These are phyloP conservation scores for Monosiga brevicollis DNA, from an alignment of 78 protist species.

Conservation along the genomic window DNA sequence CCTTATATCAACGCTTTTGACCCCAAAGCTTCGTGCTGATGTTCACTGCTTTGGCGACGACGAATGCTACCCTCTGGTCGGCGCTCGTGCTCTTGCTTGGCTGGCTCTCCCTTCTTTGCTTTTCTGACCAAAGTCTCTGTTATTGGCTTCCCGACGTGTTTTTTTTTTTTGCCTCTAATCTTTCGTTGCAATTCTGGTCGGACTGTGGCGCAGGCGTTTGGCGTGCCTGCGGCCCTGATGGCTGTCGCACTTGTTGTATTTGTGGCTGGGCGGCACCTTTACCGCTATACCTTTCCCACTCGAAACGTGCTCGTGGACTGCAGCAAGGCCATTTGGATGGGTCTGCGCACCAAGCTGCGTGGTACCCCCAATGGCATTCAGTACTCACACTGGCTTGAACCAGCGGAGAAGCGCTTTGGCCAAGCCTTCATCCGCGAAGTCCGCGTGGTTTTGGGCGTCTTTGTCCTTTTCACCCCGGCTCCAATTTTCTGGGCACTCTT, in stretches of 20 bases:
- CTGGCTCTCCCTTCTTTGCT: not conserved
- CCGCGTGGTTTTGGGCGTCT: not conserved
- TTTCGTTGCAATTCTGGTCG: too few relatives aligned
- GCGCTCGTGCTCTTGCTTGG: not conserved
- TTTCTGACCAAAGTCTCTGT: not conserved
- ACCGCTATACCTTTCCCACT: not conserved
- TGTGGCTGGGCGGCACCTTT: slow-evolving; percentile 16
- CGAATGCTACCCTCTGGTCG: not conserved
- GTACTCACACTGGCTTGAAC: not conserved
- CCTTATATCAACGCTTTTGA: slow-evolving; percentile 32
- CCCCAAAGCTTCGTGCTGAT: slow-evolving; percentile 37
- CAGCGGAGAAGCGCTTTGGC: not conserved
- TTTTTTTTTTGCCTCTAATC: not conserved
- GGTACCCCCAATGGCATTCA: not conserved
- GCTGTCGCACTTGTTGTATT: slow-evolving; percentile 22
- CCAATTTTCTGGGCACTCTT: slow-evolving; percentile 58
- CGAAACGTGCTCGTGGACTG: not conserved
- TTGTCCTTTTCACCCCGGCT: slow-evolving; percentile 22
- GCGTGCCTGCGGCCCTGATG: slow-evolving; percentile 50
- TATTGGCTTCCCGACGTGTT: not conserved
- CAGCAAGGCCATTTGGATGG: not conserved
- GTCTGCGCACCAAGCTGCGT: not conserved
- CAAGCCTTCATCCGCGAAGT: not conserved
- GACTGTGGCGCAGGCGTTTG: slow-evolving; percentile 61
- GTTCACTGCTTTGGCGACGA: slow-evolving; percentile 11